phyloP scores from a whole-genome alignment of 352 stramenopile species.

The Aphanomyces euteiches region DNA sequence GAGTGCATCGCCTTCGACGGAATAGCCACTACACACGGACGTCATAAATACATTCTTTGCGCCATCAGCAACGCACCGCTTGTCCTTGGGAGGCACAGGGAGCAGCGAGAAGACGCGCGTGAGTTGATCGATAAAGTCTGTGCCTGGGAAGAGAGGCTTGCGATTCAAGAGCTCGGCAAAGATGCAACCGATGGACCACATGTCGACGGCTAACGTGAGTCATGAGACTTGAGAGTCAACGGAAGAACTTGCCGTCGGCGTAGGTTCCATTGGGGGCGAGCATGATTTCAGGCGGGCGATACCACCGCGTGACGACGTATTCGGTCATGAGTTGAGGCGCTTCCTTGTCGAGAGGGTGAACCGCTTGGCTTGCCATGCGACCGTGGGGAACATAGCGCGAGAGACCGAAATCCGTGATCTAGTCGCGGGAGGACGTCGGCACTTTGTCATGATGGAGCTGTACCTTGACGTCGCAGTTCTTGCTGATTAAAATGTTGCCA shows the following conservation, averaged over 20 bases:
- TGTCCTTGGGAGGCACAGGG: slow-evolving; percentile 62
- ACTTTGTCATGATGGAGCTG: not conserved
- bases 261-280: slow-evolving; percentile 71
- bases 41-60: not conserved
- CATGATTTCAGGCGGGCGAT: slow-evolving; percentile 81
- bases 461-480: slow-evolving; percentile 75
- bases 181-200: slow-evolving; percentile 90
- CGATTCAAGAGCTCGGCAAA: slow-evolving; percentile 89
- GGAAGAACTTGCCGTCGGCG: slow-evolving; percentile 42
- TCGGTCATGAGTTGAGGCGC: slow-evolving; percentile 72
- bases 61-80: slow-evolving; percentile 33
- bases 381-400: slow-evolving; percentile 64
- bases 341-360: slow-evolving; percentile 43
- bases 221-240: not conserved
- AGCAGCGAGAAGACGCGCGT: slow-evolving; percentile 70
- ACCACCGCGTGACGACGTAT: slow-evolving; percentile 85
- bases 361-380: slow-evolving; percentile 29
- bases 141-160: slow-evolving; percentile 66
- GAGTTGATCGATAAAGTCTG: slow-evolving; percentile 79
- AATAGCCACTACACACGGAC: slow-evolving; percentile 41
- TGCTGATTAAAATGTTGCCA: slow-evolving; percentile 81
- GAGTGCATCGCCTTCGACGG: slow-evolving; percentile 66
- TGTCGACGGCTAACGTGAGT: slow-evolving; percentile 48
- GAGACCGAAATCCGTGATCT: slow-evolving; percentile 77
- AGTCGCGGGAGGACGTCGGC: not conserved